Base-by-base conservation (phyloP, 495 filamentous ascomycete genomes). In the Penicillium paxilli region DNA sequence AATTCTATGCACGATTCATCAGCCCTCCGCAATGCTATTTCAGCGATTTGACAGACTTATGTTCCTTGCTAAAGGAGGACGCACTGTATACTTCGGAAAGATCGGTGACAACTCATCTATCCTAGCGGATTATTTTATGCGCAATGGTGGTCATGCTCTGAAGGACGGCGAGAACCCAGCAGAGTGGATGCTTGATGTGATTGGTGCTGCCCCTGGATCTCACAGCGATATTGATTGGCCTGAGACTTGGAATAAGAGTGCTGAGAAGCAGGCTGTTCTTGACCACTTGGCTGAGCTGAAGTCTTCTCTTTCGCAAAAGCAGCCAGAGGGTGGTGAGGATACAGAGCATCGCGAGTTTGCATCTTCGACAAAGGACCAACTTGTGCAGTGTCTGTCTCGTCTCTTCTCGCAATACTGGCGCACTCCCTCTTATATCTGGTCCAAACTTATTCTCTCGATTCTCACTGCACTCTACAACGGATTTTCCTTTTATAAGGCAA, bases 1-100 rank as follows among this genome's bases (percentile, higher is more conserved):
- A n/a, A 86, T 96, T 61, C 82, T 96, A 3, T 93, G 89, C 66
- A 96, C 92, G 6, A 96, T 98, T 57, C 93, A 98, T 69, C 93
- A 98, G 66, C 92, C 92, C 2, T 92, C 87, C 0, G 91, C 91
- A 26, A 88, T 95, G 68, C 79, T 98, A 25, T 95, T 98, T 74
- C 87, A 96, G 63, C 82, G 89, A 49, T 98, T 97, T 62, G 92
- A 97, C 67, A 83, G 88, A 22, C 76, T 98, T 4, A 70, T 94
- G 14, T 92, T 96, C 74, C 75, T 96, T 22, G 83, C 85, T 2
- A 83, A 80, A 42, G 90, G 90, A 37, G 52, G 57, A 32, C 42
- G 42, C 2, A 90, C 90, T 0, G 88, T 95, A 23, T 95, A 96
- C 73, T 96, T 92, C 64, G 91, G 91, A 35, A 83, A 88, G 9